Conservation (phyloP, 306 rosid genomes). For the Nissolia schottii region DNA sequence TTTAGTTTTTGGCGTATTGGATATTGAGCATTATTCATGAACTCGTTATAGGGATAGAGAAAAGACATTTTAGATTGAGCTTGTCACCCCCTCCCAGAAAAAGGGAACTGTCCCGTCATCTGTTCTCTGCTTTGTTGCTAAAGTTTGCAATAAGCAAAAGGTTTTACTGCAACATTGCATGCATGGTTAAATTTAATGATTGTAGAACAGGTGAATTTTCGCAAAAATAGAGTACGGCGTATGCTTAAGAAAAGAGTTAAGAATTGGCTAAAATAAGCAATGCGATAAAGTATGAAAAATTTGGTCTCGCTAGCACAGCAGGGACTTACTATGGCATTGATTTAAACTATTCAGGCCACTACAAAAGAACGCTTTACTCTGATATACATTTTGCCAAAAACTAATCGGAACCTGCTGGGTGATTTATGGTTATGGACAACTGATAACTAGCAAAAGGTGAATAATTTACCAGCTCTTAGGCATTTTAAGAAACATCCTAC, state of each 20-base stretch:
- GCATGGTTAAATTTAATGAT: too few species aligned
- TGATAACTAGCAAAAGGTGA: constrained; percentile 27
- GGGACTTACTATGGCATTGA: constrained; percentile 19
- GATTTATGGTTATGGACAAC: constrained; percentile 23
- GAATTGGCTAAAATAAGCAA: neutral
- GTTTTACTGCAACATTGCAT: neutral
- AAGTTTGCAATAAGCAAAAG: neutral
- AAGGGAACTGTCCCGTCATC: too few species aligned
- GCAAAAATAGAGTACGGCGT: too few species aligned
- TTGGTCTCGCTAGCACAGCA: constrained; percentile 7
- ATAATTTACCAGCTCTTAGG: constrained; percentile 39
- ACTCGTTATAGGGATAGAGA: neutral
- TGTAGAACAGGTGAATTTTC: too few species aligned
- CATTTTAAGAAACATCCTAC: constrained; percentile 15
- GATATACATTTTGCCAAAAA: constrained; percentile 40
- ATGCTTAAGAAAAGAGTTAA: neutral
- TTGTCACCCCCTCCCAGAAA: too few species aligned
- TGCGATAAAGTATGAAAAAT: neutral
- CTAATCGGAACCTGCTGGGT: constrained; percentile 29
- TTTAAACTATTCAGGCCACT: constrained; percentile 33
- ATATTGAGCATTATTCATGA: neutral
- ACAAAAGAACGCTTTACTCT: constrained; percentile 22
- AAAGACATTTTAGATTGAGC: neutral
- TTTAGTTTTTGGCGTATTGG: neutral
- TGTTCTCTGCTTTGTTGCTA: neutral